Conservation (phyloP, 2,329 filamentous ascomycete genomes). For the Septoria linicola region DNA sequence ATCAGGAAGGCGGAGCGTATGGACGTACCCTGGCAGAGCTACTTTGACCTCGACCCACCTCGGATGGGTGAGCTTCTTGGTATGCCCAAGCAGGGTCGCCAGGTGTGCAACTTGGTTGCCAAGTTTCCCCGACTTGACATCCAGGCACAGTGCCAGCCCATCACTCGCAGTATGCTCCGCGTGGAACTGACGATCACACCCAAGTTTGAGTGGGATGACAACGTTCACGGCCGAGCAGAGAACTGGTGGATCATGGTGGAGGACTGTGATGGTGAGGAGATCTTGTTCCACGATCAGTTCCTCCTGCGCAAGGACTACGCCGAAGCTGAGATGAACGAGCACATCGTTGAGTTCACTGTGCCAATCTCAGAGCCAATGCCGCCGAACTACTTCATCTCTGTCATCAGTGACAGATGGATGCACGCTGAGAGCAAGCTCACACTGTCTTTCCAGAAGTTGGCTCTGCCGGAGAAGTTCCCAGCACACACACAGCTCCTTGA, state of each 20-base stretch:
- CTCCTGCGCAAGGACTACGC: conserved; percentile 88
- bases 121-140: conserved; percentile 94
- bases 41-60: conserved; percentile 94
- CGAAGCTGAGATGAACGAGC: conserved; percentile 80
- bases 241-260: conserved; percentile 97
- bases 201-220: conserved; percentile 93
- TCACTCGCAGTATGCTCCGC: conserved; percentile 89
- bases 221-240: conserved; percentile 81
- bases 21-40: conserved; percentile 87
- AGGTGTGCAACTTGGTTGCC: conserved; percentile 80
- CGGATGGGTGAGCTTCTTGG: conserved; percentile 93
- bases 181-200: conserved; percentile 89
- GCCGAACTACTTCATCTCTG: conserved; percentile 95
- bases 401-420: conserved; percentile 97
- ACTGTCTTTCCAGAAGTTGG: conserved; percentile 91
- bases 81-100: conserved; percentile 80
- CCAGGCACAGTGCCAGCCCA: conserved; percentile 88
- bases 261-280: conserved; percentile 94
- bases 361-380: conserved; percentile 97
- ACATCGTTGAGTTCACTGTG: conserved; percentile 93
- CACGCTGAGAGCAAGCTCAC: conserved; percentile 91
- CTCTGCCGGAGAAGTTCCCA: conserved; percentile 92
- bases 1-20: conserved; percentile 91
- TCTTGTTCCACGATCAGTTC: conserved; percentile 93
- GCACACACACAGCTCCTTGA: conserved; percentile 90